Conservation (phyloP, 495 filamentous ascomycete genomes). For the Talaromyces thailandensis region DNA sequence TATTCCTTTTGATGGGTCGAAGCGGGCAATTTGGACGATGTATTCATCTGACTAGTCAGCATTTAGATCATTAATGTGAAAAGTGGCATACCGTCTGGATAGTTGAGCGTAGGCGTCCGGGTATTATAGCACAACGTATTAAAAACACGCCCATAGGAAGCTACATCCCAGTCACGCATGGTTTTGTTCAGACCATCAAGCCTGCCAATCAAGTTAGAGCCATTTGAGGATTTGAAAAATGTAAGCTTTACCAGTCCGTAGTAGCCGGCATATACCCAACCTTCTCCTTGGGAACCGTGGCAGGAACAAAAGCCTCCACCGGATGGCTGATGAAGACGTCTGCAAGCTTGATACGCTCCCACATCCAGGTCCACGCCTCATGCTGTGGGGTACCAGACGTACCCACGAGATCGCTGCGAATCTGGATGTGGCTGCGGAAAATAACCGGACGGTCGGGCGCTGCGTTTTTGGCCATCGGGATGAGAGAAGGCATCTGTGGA, state of each 20-base stretch:
- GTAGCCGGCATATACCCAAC: constrained; percentile 77
- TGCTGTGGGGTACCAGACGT: constrained; percentile 55
- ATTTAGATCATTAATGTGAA: background rate
- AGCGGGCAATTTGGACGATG: constrained; percentile 75
- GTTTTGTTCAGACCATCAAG: constrained; percentile 81
- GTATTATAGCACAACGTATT: constrained; percentile 50
- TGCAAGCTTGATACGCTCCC: constrained; percentile 57
- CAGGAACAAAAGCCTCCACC: constrained; percentile 67
- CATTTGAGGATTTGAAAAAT: background rate
- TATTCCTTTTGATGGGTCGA: constrained; percentile 83
- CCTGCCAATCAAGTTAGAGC: constrained; percentile 35
- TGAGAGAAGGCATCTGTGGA: constrained; percentile 79
- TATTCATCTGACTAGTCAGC: constrained; percentile 44
- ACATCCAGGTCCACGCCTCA: constrained; percentile 71
- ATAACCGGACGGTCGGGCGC: constrained; percentile 72
- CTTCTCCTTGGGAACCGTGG: constrained; percentile 52
- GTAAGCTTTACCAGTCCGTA: constrained; percentile 59
- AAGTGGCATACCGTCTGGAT: constrained; percentile 45
- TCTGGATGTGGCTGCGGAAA: constrained; percentile 76
- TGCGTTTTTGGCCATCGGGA: constrained; percentile 62
- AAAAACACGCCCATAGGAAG: constrained; percentile 70
- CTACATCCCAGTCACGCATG: constrained; percentile 63
- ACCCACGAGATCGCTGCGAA: constrained; percentile 64
- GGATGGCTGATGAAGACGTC: constrained; percentile 86
- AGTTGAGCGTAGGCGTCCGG: constrained; percentile 53